These are phyloP conservation scores for Penicillium thymicola DNA, from an alignment of 2,329 filamentous ascomycete species.

Conservation along the genomic window DNA sequence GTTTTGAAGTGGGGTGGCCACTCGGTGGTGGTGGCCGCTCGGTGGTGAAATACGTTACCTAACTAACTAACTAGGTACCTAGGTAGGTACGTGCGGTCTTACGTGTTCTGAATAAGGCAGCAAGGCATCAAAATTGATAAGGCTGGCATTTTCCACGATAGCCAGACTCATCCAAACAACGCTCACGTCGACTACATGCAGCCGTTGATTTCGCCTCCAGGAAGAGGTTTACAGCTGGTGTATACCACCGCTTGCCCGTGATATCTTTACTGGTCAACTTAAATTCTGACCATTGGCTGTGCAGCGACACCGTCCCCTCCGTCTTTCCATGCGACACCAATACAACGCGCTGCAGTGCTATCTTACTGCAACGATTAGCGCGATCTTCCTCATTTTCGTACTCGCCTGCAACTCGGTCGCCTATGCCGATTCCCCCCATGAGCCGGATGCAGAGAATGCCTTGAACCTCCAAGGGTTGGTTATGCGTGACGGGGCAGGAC, in stretches of 20 bases:
- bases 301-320: conserved; percentile 7
- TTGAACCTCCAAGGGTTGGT: conserved; percentile 35
- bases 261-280: background rate
- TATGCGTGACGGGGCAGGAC: conserved; percentile 25
- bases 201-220: background rate
- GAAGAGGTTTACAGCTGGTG: conserved; percentile 6
- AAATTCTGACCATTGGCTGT: background rate
- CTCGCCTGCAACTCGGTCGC: conserved; percentile 60
- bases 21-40: too few relatives aligned
- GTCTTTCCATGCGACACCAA: conserved; percentile 44
- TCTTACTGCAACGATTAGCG: conserved; percentile 63
- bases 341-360: conserved; percentile 69
- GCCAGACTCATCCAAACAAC: background rate
- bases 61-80: too few relatives aligned
- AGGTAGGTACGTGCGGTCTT: too few relatives aligned
- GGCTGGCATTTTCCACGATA: conserved; percentile 4
- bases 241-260: conserved; percentile 2
- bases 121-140: conserved; percentile 1
- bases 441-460: conserved; percentile 47
- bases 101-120: background rate
- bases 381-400: conserved; percentile 57
- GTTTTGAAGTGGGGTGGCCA: too few relatives aligned
- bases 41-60: too few relatives aligned
- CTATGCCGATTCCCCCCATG: conserved; percentile 56
- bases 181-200: conserved; percentile 4